Conservation (phyloP, 2,329 filamentous ascomycete genomes). For the Aspergillaceae sp. region DNA sequence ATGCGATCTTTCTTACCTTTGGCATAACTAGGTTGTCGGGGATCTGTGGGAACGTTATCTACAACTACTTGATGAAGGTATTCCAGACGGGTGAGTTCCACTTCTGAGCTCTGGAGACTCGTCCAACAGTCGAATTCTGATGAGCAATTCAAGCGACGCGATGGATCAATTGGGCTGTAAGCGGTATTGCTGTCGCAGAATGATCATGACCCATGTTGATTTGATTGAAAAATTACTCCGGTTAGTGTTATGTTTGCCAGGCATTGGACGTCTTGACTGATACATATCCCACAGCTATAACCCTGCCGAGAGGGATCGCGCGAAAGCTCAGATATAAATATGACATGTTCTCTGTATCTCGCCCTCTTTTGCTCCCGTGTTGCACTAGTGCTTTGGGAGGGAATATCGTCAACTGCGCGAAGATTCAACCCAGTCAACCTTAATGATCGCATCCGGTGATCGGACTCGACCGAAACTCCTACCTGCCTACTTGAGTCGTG, state of each 20-base stretch:
- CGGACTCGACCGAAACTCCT: too few relatives aligned
- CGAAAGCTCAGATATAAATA: conserved; percentile 25
- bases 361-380: too few relatives aligned
- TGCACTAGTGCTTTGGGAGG: too few relatives aligned
- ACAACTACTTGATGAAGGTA: conserved; percentile 70
- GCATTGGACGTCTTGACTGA: neutral
- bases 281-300: conserved; percentile 34
- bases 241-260: conserved; percentile 43
- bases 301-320: conserved; percentile 40
- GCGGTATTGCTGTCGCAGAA: conserved; percentile 95
- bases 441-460: too few relatives aligned
- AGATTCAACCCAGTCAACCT: too few relatives aligned
- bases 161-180: conserved; percentile 92
- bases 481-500: too few relatives aligned
- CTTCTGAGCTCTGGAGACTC: neutral
- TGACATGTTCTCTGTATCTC: too few relatives aligned
- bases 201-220: conserved; percentile 99
- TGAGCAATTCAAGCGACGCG: conserved; percentile 58
- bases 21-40: conserved; percentile 65
- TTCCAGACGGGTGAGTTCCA: conserved; percentile 60
- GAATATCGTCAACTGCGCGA: too few relatives aligned
- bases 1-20: conserved; percentile 4
- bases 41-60: conserved; percentile 97
- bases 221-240: conserved; percentile 96
- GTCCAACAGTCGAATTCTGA: neutral